These are phyloP conservation scores for Acacia pycnantha DNA, from an alignment of 331 rosid species.

Conservation along the genomic window DNA sequence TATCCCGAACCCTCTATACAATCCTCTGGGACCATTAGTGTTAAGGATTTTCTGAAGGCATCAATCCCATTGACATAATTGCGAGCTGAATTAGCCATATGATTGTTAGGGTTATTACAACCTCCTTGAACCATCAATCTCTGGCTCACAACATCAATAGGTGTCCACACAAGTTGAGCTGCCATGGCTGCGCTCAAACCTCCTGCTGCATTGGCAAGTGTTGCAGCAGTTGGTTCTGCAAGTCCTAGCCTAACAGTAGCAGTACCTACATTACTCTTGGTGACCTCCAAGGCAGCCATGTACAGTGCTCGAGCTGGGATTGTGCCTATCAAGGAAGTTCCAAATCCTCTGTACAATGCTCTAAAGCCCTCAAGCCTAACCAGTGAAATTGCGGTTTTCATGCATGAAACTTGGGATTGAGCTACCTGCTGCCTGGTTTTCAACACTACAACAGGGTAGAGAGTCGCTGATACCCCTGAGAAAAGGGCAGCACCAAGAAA, in stretches of 20 bases:
- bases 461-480: constrained; percentile 78
- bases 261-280: constrained; percentile 79
- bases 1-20: constrained; percentile 73
- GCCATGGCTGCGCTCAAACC: constrained; percentile 82
- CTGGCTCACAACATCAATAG: constrained; percentile 83
- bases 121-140: constrained; percentile 80
- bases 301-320: constrained; percentile 82
- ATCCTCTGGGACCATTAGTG: constrained; percentile 69
- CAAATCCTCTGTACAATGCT: constrained; percentile 83
- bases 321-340: constrained; percentile 83
- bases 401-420: constrained; percentile 62
- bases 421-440: constrained; percentile 86
- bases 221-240: constrained; percentile 64
- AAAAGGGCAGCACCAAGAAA: constrained; percentile 85
- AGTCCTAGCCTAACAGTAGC: constrained; percentile 66
- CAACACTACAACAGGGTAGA: constrained; percentile 79
- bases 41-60: constrained; percentile 68
- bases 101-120: constrained; percentile 31
- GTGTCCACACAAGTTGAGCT: constrained; percentile 91
- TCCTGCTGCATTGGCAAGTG: constrained; percentile 73
- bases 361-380: constrained; percentile 71
- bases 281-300: constrained; percentile 81
- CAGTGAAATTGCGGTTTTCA: constrained; percentile 56
- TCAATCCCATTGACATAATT: constrained; percentile 66
- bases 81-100: constrained; percentile 36